Evolutionary conservation across 768 basidiomycete genomes (phyloP), one percentile per base, ranked within the genome.

Genomic region (Agrocybe chaxingu): DNA sequence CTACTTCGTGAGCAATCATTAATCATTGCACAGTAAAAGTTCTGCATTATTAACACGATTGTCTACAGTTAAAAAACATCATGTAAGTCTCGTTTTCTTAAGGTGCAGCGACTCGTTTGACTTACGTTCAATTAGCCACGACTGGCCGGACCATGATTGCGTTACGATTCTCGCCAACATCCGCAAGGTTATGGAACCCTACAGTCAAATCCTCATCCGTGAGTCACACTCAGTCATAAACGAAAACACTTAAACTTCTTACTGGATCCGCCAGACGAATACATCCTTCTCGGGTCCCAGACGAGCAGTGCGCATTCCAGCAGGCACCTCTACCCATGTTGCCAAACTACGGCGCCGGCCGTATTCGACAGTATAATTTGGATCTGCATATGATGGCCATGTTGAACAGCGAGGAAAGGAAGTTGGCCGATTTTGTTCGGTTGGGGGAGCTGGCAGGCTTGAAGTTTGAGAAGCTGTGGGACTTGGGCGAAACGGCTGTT

Each of bases 291-390:
- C 16, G 16, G 1, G 16, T 16, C 16, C 16, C 56, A 64, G 54
- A 57, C 4, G 48, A 34, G 5, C 45, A 57, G 11, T 53, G 54
- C 7, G 35, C 40, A 10, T 54, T 57, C 35, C 30, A 19, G 40
- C 53, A 65, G 55, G 74, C 74, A 3, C 76, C 76, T 0, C 65
- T 68, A 42, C 77, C 77, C 0, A 57, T 81, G 32, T 65, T 79
- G 0, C 70, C 78, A 1, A 78, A 16, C 16, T 16, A 16, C 16
- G 16, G 16, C 16, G 16, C 16, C 1, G 16, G 16, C 16, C 16
- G 16, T 16, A 16, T 16, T 16, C 16, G 16, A 1, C 16, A 16
- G 24, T 24, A 24, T 2, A 3, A 24, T 24, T 24, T 24, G 24
- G 24, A 24, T 24, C 24, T 24, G 1, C 24, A 24, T 24, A 24